Evolutionary conservation across 208 protist genomes (phyloP).

Genomic region (Lotmaria passim): DNA sequence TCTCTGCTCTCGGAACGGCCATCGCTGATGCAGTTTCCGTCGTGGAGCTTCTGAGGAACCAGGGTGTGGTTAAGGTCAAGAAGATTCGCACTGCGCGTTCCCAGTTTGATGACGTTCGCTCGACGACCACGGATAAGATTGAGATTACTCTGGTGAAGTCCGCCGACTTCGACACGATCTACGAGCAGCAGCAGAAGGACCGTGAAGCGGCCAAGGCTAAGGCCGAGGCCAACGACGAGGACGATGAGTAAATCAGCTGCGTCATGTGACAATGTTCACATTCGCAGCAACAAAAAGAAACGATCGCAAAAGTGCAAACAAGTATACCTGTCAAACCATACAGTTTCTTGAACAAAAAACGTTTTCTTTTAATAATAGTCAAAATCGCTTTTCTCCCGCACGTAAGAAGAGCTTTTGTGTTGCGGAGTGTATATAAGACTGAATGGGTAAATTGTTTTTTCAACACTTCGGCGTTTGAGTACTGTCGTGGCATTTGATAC

Average conservation of each 20-base stretch:
- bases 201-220: constrained; percentile 43
- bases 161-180: constrained; percentile 78
- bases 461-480: constrained; percentile 5
- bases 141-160: constrained; percentile 82
- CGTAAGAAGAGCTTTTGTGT: background rate
- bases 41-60: constrained; percentile 87
- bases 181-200: constrained; percentile 80
- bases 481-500: constrained; percentile 7
- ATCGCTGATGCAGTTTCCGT: constrained; percentile 90
- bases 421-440: background rate
- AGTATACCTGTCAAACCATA: constrained; percentile 6
- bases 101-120: constrained; percentile 64
- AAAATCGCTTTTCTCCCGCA: background rate
- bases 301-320: constrained; percentile 12
- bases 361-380: background rate
- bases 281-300: background rate
- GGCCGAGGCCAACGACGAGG: constrained; percentile 23
- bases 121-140: constrained; percentile 79
- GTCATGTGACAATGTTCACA: background rate
- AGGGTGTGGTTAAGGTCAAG: constrained; percentile 81
- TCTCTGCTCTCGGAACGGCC: constrained; percentile 83
- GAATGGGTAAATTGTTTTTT: background rate
- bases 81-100: constrained; percentile 84
- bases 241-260: constrained; percentile 21
- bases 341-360: constrained; percentile 1